Evolutionary conservation across 2,329 filamentous ascomycete genomes (phyloP).

Genomic region (Trichoderma oligosporum): DNA sequence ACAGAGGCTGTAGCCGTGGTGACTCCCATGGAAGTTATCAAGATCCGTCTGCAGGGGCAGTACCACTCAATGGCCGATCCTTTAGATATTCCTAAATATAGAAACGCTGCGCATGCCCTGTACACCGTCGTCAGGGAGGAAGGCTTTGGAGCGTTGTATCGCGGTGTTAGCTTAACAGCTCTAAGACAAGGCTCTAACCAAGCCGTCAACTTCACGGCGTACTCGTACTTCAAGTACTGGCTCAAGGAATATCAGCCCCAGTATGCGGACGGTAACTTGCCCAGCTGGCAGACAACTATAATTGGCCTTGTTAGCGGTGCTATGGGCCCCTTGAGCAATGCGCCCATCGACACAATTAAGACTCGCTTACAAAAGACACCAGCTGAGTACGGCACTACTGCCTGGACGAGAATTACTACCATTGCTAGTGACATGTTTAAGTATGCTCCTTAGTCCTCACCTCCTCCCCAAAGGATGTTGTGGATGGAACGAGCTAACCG

Average conservation of each 20-base stretch:
- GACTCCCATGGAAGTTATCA: slow-evolving; percentile 98
- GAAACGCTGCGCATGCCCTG: slow-evolving; percentile 76
- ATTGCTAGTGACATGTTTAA: slow-evolving; percentile 86
- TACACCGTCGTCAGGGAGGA: slow-evolving; percentile 94
- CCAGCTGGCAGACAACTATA: slow-evolving; percentile 82
- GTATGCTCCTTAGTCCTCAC: slow-evolving; percentile 39
- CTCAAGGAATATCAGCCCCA: slow-evolving; percentile 71
- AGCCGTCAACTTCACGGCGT: slow-evolving; percentile 97
- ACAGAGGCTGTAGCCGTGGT: slow-evolving; percentile 96
- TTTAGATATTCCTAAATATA: slow-evolving; percentile 93
- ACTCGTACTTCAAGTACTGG: slow-evolving; percentile 83
- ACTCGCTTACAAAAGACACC: slow-evolving; percentile 89
- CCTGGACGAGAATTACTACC: slow-evolving; percentile 68
- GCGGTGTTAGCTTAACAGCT: slow-evolving; percentile 89
- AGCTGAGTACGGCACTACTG: slow-evolving; percentile 74
- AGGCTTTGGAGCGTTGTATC: slow-evolving; percentile 80
- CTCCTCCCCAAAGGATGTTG: background rate
- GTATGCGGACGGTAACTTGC: slow-evolving; percentile 62
- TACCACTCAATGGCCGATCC: slow-evolving; percentile 98
- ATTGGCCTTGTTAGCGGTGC: slow-evolving; percentile 90
- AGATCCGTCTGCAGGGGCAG: slow-evolving; percentile 96
- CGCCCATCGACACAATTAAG: slow-evolving; percentile 98
- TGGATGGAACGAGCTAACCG: background rate
- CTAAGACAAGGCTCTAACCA: slow-evolving; percentile 95
- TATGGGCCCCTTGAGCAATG: slow-evolving; percentile 93